Conservation (phyloP, 2,329 filamentous ascomycete genomes). For the Aspergillus piperis region DNA sequence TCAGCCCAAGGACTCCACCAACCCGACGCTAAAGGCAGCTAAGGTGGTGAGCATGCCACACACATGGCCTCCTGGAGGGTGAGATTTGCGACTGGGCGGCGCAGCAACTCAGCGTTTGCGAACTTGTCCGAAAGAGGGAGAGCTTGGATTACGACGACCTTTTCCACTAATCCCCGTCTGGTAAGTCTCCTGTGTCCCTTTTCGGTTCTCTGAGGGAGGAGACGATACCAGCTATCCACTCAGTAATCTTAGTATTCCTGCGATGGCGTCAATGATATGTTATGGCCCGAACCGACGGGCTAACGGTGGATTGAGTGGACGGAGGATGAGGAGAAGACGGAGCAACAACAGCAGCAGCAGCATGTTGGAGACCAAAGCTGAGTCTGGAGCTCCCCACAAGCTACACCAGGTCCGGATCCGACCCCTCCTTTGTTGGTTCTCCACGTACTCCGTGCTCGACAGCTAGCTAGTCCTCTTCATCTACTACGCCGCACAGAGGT, state of each 20-base stretch:
- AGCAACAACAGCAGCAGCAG: too few relatives aligned
- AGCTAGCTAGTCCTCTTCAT: not conserved
- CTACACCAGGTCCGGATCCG: not conserved
- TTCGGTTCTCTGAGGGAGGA: not conserved
- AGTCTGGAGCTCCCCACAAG: constrained; percentile 9
- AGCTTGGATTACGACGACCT: constrained; percentile 20
- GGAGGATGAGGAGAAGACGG: too few relatives aligned
- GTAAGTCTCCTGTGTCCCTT: constrained; percentile 6
- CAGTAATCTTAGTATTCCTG: not conserved
- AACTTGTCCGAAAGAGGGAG: constrained; percentile 8
- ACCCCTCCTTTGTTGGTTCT: not conserved
- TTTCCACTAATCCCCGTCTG: constrained; percentile 14
- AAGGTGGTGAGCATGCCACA: constrained; percentile 20
- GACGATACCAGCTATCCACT: too few relatives aligned
- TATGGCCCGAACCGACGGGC: too few relatives aligned
- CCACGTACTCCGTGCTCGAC: not conserved
- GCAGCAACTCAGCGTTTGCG: not conserved
- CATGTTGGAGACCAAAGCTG: not conserved
- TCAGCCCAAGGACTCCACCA: constrained; percentile 18
- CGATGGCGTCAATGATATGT: not conserved
- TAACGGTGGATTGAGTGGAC: too few relatives aligned
- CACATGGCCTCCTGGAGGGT: constrained; percentile 11
- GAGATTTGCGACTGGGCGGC: constrained; percentile 3
- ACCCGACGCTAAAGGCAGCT: constrained; percentile 17
- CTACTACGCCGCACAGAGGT: not conserved